Evolutionary conservation across 352 stramenopile species (phyloP), one percentile per base, ranked within the genome.

Genomic region (Phytopythium aichiense): DNA sequence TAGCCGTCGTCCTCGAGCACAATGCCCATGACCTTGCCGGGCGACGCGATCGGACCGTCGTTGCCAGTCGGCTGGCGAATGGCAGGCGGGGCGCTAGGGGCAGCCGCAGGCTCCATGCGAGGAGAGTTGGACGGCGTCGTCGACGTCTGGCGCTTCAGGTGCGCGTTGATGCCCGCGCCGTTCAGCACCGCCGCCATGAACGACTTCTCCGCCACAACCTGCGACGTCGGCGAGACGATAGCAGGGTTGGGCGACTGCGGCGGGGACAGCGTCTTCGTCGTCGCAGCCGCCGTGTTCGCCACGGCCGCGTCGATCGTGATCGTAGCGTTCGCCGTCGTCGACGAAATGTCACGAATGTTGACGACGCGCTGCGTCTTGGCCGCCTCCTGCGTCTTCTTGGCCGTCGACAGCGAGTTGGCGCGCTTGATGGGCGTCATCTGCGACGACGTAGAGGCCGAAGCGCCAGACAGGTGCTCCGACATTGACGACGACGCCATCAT

Each of bases 1-100:
- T 84, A 72, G 22, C 74, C 72, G 23, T 89, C 79, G 20, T 79
- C 73, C 31, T 89, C 75, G 16, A 82, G 58, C 42, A 91, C 38
- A 33, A 92, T 74, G 7, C 86, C 84, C 84, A 95, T 95, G 52
- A 95, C 79, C 66, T 89, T 89, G 22, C 72, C 86, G 22, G 86
- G 86, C 33, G 80, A 79, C 28, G 72, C 68, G 25, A 93, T 73
- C 31, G 79, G 78, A 13, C 86, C 86, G 53, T 95, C 86, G 15
- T 89, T 77, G 37, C 86, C 86, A 18, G 83, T 95, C 4, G 86
- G 86, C 65, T 95, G 86, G 58, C 86, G 84, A 33, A 95, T 11
- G 15, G 68, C 46, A 61, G 67, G 51, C 56, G 66, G 68, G 64
- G 31, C 40, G 33, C 20, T 55, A n/a, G 71, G 68, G n/a, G 65